Base-by-base conservation (phyloP, 2,329 filamentous ascomycete genomes). In the Phialophora chinensis region DNA sequence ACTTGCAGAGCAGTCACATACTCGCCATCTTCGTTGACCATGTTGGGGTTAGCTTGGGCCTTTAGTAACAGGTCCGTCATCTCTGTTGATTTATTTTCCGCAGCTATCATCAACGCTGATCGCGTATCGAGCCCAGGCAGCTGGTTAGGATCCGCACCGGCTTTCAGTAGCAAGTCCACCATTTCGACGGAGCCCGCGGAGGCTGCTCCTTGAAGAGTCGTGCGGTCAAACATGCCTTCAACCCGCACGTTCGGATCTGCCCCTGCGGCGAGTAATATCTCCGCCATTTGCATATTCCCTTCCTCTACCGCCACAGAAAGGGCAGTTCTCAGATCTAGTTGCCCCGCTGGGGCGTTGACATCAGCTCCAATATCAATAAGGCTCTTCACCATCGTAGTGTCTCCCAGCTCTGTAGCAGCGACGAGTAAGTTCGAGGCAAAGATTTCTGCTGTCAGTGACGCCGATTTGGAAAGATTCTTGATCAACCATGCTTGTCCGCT, bases 61-160 rank as follows among this genome's bases (percentile, higher is more conserved):
- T 44, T 20, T 8, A 44, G 17, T 44, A 44, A 44, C 17, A 52
- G n/a, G 1, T 23, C 49, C 20, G 10, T 17, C 10, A 27, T 52
- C 49, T 52, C 23, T 23, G 49, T 25, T 12, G 20, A 25, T 3
- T 17, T 6, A 17, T 52, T 0, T 12, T 5, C 2, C 25, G 49
- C 49, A 29, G 49, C 49, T 5, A 17, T 14, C 49, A 8, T 5
- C 23, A 52, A 27, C 2, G 49, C 23, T 7, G 20, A 8, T 23
- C 4, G 6, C 27, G 20, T 29, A 23, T 5, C 20, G 20, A 5
- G 0, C 49, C 3, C 5, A 52, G 25, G 27, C 20, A 17, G 5
- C 49, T 52, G 20, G 14, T 52, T 52, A 5, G 49, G 49, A 52
- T 52, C 49, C 27, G 20, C 49, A 17, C 49, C 49, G 14, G 49